Base-by-base conservation (phyloP, 2,329 filamentous ascomycete species). In the Pseudovirgaria hyperparasitica region DNA sequence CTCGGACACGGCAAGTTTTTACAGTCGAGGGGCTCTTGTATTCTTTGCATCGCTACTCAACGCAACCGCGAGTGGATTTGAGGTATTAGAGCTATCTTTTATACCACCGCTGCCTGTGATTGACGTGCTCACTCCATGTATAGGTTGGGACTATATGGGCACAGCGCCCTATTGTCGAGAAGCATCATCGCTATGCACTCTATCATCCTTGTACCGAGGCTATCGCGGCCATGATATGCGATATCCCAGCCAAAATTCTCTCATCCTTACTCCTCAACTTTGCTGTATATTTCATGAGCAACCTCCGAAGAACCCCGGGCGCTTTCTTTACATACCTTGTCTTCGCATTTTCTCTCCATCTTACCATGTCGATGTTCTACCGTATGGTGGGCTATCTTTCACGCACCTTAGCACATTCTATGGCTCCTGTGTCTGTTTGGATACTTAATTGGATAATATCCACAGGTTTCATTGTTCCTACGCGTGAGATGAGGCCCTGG, bases 121-220 rank as follows among this genome's bases (percentile, higher is more conserved):
- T n/a, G n/a, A n/a, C n/a, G n/a, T 10, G 6, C 10, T 5, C 14
- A 13, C n/a, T 35, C 19, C 8, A 9, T 4, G 11, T 16, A 4
- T 23, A 23, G 64, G 86, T 92, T 49, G 54, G 86, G 16, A 82
- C 78, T 0, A 64, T 92, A 2, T 92, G 85, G 44, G 69, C 78
- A 2, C 82, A 92, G 66, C 76, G 85, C 15, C 78, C 80, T 1
- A 90, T 92, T 40, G 80, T 92, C 30, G 82, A 92, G 46, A 92
- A 92, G 50, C 85, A 93, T 39, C 55, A 64, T 26, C 70, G 76
- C 26, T 93, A 92, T 46, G 82, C 82, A 9, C 65, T 92, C 13
- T 92, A 92, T 44, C 84, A 87, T 42, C 82, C 85, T 0, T 82
- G 76, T 6, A 76, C 82, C 9, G 82, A 93, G 60, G 79, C 82